Evolutionary conservation across 108 stramenopile species (phyloP).

Genomic region (Pseudonitzschia multistriata): DNA sequence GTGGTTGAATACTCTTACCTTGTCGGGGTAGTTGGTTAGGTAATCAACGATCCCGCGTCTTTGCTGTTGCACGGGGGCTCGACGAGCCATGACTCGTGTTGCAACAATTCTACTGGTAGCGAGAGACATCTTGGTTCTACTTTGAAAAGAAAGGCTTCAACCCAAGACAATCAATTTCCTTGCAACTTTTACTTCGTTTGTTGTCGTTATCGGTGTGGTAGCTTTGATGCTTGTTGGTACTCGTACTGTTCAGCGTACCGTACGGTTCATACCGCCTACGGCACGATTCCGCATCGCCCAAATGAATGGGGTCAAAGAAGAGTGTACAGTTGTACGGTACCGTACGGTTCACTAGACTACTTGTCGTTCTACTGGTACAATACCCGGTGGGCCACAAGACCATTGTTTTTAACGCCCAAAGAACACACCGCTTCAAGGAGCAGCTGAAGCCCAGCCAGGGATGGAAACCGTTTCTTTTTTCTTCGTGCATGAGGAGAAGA

Average conservation of each 20-base stretch:
- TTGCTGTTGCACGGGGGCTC: conserved; percentile 37
- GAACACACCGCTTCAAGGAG: background rate
- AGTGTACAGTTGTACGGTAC: too few species aligned
- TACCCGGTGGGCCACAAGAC: too few species aligned
- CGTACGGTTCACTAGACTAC: too few species aligned
- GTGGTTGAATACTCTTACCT: too few species aligned
- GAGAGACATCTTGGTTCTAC: conserved; percentile 40
- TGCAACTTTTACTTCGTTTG: background rate
- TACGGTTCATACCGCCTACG: too few species aligned
- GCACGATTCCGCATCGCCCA: background rate
- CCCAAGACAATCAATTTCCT: background rate
- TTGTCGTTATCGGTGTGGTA: background rate
- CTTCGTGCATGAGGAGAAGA: background rate
- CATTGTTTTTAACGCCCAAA: background rate
- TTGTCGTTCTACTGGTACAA: too few species aligned
- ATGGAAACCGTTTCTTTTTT: background rate
- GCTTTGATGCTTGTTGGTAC: conserved; percentile 7
- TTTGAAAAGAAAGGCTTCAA: background rate
- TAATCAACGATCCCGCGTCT: conserved; percentile 61
- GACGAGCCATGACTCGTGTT: conserved; percentile 31
- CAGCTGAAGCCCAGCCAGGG: background rate
- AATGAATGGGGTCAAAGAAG: background rate
- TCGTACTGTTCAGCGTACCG: too few species aligned
- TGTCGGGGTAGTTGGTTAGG: conserved; percentile 77
- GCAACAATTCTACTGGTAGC: conserved; percentile 38